Evolutionary conservation across 2,329 filamentous ascomycete species (phyloP).

Genomic region (Alternaria dauci): DNA sequence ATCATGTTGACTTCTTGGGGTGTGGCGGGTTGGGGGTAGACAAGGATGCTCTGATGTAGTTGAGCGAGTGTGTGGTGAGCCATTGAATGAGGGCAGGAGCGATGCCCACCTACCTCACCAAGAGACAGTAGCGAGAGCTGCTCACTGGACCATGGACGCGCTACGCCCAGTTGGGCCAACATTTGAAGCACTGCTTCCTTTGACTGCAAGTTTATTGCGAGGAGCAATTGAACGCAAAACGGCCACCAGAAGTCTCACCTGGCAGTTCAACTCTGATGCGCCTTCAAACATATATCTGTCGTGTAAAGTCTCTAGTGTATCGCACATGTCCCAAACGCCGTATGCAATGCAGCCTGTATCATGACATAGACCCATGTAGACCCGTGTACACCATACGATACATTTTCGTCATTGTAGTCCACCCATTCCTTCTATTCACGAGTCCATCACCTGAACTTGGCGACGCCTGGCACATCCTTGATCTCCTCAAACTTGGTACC

Average conservation of each 20-base stretch:
- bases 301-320: not conserved
- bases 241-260: not conserved
- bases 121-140: not conserved
- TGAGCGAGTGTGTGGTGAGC: too few relatives aligned
- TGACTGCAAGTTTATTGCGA: not conserved
- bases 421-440: not conserved
- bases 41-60: too few relatives aligned
- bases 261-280: not conserved
- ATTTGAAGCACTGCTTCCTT: not conserved
- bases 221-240: not conserved
- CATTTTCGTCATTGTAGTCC: not conserved
- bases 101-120: not conserved
- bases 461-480: conserved; percentile 64
- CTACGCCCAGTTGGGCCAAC: not conserved
- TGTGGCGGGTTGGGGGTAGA: too few relatives aligned
- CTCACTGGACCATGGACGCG: not conserved
- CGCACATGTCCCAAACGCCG: conserved; percentile 1
- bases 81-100: too few relatives aligned
- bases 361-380: not conserved
- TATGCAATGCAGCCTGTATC: conserved; percentile 1
- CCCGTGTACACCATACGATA: conserved; percentile 1
- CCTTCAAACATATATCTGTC: not conserved
- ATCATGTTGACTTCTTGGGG: too few relatives aligned
- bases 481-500: conserved; percentile 72
- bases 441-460: conserved; percentile 53